Evolutionary conservation across 371 early-diverging fungal genomes (phyloP), one percentile per base, ranked within the genome.

Genomic region (Rhizopus stolonifer): DNA sequence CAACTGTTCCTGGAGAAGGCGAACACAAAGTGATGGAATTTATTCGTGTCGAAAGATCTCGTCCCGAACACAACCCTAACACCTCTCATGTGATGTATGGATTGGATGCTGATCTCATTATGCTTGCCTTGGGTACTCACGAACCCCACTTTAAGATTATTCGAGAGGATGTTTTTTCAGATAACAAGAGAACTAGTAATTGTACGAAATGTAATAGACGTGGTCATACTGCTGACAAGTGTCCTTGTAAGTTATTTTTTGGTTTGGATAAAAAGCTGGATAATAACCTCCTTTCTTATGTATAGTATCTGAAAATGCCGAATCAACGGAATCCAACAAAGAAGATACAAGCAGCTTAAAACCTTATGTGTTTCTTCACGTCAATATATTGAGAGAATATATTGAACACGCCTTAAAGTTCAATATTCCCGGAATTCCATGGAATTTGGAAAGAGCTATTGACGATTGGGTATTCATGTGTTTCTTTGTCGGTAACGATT

Each of bases 401-500:
- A 75, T 99, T 15, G 91, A 88, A 47, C 77, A 83, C 31, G 95
- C 96, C 51, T 80, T 99, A 43, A 78, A 81, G 42, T 80, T 85
- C 18, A 75, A 83, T 17, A 59, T 81, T 19, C 69, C 85, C 18
- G 80, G 82, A 9, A 85, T 91, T 58, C 69, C 67, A 13, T 95
- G 86, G 79, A 85, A 94, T 63, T 67, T 95, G 18, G 95, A 97
- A 62, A 83, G 95, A 23, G 94, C 99, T 0, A 85, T 99, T 54
- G 98, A 98, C 60, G 99, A 99, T 73, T 99, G 96, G 96, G 91
- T 99, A 17, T 96, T 99, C 58, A 67, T 99, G 65, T 96, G 96
- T 65, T 99, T 99, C 81, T 96, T 99, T 79, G 97, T 98, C 22
- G 99, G 99, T 55, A 99, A 99, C 74, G 99, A 99, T 79, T 99